A percentile compares a stretch with the other conserved stretches of the same genome.
These are phyloP conservation scores for Aspergillus carlsbadensis DNA, from an alignment of 495 filamentous ascomycete genomes.

Conservation along the genomic window DNA sequence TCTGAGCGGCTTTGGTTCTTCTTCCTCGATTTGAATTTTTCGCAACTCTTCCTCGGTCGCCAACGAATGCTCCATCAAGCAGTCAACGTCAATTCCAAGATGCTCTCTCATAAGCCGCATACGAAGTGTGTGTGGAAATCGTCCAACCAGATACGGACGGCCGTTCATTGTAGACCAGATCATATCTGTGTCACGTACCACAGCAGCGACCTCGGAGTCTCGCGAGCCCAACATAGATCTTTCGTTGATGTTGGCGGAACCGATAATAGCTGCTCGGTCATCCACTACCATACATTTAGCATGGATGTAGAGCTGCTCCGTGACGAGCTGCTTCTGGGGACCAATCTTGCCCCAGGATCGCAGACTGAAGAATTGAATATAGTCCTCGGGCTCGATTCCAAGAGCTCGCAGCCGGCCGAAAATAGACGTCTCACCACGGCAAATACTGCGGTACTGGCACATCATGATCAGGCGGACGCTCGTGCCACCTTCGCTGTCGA, in stretches of 20 bases:
- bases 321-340: slow-evolving; percentile 75
- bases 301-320: slow-evolving; percentile 97
- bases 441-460: slow-evolving; percentile 96
- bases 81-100: slow-evolving; percentile 91
- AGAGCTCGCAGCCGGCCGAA: slow-evolving; percentile 79
- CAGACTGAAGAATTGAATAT: slow-evolving; percentile 92
- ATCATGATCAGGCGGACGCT: slow-evolving; percentile 96
- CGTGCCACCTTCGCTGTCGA: slow-evolving; percentile 89
- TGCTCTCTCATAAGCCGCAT: slow-evolving; percentile 97
- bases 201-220: slow-evolving; percentile 88
- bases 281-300: slow-evolving; percentile 98
- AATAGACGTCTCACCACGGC: slow-evolving; percentile 88
- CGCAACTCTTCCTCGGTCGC: slow-evolving; percentile 45
- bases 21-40: slow-evolving; percentile 41
- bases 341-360: slow-evolving; percentile 93
- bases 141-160: slow-evolving; percentile 80
- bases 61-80: slow-evolving; percentile 78
- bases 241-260: slow-evolving; percentile 98
- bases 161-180: slow-evolving; percentile 90
- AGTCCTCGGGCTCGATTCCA: slow-evolving; percentile 94
- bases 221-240: slow-evolving; percentile 89
- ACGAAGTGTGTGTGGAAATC: slow-evolving; percentile 89
- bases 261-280: slow-evolving; percentile 90
- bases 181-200: slow-evolving; percentile 93
- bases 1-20: slow-evolving; percentile 23